These are phyloP conservation scores for Eimeria zaria DNA, from an alignment of 169 alveolate genomes.

Conservation along the genomic window DNA sequence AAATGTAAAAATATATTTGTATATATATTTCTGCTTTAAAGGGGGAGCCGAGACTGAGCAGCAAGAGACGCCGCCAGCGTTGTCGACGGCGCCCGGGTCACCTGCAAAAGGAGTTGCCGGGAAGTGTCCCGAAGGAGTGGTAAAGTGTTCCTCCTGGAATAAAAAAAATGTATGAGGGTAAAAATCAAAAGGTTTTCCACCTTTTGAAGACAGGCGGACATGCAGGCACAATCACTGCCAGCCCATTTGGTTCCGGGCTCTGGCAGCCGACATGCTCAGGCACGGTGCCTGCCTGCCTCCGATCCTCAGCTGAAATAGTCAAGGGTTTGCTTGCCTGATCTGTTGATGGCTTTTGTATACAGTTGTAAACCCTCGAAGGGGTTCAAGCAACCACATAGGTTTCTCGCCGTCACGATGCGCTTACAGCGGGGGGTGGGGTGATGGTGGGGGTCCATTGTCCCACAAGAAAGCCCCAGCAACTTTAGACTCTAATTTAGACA, in stretches of 20 bases:
- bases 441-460: not conserved
- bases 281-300: not conserved
- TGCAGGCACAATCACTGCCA: not conserved
- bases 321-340: not conserved
- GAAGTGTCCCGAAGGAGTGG: not conserved
- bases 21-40: not conserved
- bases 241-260: not conserved
- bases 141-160: not conserved
- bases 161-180: not conserved
- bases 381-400: not conserved
- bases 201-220: not conserved
- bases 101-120: not conserved
- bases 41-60: not conserved
- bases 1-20: not conserved
- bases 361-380: not conserved
- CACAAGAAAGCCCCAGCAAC: too few relatives aligned
- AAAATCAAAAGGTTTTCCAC: not conserved
- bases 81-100: conserved; percentile 23
- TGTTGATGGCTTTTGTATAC: not conserved
- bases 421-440: not conserved
- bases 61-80: conserved; percentile 40
- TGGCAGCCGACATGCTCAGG: not conserved
- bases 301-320: not conserved
- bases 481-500: too few relatives aligned
- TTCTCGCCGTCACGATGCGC: not conserved